Evolutionary conservation across 257 asterid species (phyloP).

Genomic region (Penstemon eatonii): DNA sequence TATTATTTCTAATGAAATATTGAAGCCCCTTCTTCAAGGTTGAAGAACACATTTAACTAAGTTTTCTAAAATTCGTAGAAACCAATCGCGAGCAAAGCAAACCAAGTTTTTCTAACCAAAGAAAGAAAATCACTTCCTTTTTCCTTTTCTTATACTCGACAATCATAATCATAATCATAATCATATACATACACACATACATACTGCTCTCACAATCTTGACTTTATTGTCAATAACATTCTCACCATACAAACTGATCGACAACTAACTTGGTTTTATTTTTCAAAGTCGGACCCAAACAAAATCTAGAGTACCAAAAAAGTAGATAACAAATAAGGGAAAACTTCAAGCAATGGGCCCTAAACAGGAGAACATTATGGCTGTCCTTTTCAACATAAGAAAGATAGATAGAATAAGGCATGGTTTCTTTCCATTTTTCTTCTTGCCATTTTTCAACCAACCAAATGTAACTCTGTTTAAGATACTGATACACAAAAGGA

Average conservation of each 20-base stretch:
- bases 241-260: slow-evolving; percentile 20
- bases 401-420: slow-evolving; percentile 4
- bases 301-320: slow-evolving; percentile 5
- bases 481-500: neutral
- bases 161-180: too few relatives aligned
- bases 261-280: slow-evolving; percentile 15
- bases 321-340: neutral
- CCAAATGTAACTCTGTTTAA: neutral
- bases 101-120: too few relatives aligned
- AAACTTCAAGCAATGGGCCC: slow-evolving; percentile 9
- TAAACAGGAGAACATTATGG: neutral
- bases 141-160: too few relatives aligned
- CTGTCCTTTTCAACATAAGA: slow-evolving; percentile 2
- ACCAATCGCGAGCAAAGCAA: too few relatives aligned
- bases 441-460: neutral
- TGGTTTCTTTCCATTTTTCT: neutral
- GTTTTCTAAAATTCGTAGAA: too few relatives aligned
- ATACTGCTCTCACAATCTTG: neutral
- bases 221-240: slow-evolving; percentile 35
- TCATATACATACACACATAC: too few relatives aligned
- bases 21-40: too few relatives aligned
- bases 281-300: slow-evolving; percentile 18
- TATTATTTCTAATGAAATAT: too few relatives aligned
- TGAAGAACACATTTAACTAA: too few relatives aligned
- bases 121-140: too few relatives aligned